Evolutionary conservation across 1,284 basidiomycete species (phyloP).

Genomic region (Tilletia caries): DNA sequence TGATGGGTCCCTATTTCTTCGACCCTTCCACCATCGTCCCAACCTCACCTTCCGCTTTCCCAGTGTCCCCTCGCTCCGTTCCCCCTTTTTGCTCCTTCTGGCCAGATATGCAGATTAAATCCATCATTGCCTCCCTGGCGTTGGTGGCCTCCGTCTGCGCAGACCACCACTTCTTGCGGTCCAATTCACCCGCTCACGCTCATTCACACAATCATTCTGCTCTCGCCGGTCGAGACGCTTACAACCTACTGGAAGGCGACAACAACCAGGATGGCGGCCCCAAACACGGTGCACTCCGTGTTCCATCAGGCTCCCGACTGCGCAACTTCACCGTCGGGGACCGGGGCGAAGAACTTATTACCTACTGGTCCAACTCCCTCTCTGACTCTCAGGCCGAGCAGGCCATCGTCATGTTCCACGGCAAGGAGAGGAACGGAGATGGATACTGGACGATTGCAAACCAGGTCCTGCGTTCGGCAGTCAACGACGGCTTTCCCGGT

Average conservation of each 20-base stretch:
- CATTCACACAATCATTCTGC: not conserved
- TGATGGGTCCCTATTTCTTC: too few relatives aligned
- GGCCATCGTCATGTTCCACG: constrained; percentile 51
- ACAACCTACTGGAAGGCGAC: not conserved
- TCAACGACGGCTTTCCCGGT: constrained; percentile 22
- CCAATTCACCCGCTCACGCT: not conserved
- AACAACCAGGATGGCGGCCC: constrained; percentile 6
- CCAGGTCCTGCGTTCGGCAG: constrained; percentile 29
- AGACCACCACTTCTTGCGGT: too few relatives aligned
- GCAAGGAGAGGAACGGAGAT: constrained; percentile 40
- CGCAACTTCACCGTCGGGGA: constrained; percentile 30
- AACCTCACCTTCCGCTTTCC: too few relatives aligned
- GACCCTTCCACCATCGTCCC: too few relatives aligned
- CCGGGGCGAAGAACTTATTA: constrained; percentile 24
- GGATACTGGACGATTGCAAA: constrained; percentile 34
- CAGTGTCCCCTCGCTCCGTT: too few relatives aligned
- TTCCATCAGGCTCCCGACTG: constrained; percentile 15
- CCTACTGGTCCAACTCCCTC: constrained; percentile 33
- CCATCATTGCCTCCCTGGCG: too few relatives aligned
- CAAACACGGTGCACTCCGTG: not conserved
- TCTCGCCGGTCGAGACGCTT: not conserved
- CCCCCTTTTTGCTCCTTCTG: too few relatives aligned
- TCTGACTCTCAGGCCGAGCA: constrained; percentile 28
- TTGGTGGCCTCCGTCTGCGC: too few relatives aligned
- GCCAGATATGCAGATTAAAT: too few relatives aligned